Conservation (phyloP, 495 filamentous ascomycete genomes). For the Hyaloscypha variabilis region DNA sequence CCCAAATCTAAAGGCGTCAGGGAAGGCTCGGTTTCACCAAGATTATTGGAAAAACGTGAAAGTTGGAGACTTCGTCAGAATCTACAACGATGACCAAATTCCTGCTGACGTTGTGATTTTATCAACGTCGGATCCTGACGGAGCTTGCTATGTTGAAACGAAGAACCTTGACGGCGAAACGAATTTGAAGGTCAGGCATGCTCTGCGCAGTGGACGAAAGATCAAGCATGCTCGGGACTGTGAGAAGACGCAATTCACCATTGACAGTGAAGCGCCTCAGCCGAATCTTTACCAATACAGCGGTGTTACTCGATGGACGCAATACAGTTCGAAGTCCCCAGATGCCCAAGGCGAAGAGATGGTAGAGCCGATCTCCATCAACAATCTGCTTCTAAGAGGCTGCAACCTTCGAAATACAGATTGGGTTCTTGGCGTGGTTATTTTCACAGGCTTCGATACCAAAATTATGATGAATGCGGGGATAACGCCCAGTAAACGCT, state of each 20-base stretch:
- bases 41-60: constrained; percentile 96
- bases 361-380: constrained; percentile 92
- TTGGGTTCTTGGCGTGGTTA: constrained; percentile 93
- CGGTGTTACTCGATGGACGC: constrained; percentile 84
- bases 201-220: constrained; percentile 79
- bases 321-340: constrained; percentile 64
- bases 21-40: constrained; percentile 76
- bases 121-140: constrained; percentile 94
- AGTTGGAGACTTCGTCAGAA: constrained; percentile 94
- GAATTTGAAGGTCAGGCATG: constrained; percentile 93
- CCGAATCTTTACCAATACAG: constrained; percentile 94
- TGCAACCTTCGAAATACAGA: constrained; percentile 95
- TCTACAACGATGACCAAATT: constrained; percentile 95
- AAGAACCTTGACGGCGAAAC: constrained; percentile 99
- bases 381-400: constrained; percentile 91
- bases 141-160: constrained; percentile 96
- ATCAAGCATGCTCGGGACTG: constrained; percentile 92
- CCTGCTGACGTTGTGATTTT: constrained; percentile 94
- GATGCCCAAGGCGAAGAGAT: constrained; percentile 67
- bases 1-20: constrained; percentile 40
- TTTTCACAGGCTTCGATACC: constrained; percentile 95
- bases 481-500: constrained; percentile 92
- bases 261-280: constrained; percentile 92
- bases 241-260: constrained; percentile 80
- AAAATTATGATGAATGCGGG: constrained; percentile 99